These are phyloP conservation scores for Lentinula lateritia DNA, from an alignment of 768 basidiomycete species.

Conservation along the genomic window DNA sequence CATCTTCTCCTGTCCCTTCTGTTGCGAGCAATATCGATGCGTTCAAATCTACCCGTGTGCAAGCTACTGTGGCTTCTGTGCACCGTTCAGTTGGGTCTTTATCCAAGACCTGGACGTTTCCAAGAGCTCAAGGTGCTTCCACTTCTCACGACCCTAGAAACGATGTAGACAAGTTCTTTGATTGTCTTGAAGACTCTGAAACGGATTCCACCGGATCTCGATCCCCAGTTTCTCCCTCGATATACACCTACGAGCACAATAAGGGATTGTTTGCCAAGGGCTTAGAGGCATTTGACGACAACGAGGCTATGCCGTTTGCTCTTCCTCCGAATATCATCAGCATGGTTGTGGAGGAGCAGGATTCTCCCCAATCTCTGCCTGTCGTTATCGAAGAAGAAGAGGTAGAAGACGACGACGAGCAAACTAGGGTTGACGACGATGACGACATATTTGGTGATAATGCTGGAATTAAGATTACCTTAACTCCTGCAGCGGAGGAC, in stretches of 20 bases:
- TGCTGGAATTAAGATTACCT: constrained; percentile 71
- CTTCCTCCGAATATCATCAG: constrained; percentile 31
- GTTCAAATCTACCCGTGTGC: constrained; percentile 1
- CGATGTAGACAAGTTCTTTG: constrained; percentile 75
- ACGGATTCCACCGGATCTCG: constrained; percentile 22
- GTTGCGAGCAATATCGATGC: constrained; percentile 13
- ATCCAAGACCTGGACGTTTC: constrained; percentile 71
- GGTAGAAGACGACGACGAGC: constrained; percentile 33
- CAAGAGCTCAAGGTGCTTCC: constrained; percentile 24
- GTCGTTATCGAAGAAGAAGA: constrained; percentile 44
- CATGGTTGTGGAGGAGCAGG: constrained; percentile 29
- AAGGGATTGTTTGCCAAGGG: constrained; percentile 56
- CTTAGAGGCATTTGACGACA: constrained; percentile 37
- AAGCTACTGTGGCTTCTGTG: constrained; percentile 12
- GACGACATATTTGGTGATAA: constrained; percentile 56
- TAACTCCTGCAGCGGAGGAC: constrained; percentile 51
- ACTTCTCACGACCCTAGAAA: constrained; percentile 16
- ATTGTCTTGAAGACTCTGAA: constrained; percentile 58
- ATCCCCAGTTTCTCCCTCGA: constrained; percentile 37
- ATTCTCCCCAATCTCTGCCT: constrained; percentile 23
- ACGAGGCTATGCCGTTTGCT: constrained; percentile 47
- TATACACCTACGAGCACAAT: constrained; percentile 48
- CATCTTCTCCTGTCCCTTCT: constrained; percentile 17
- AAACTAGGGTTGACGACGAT: constrained; percentile 28
- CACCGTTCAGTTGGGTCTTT: constrained; percentile 39